phyloP scores from a whole-genome alignment of 163 green algal species.

The Prototheca wickerhamii region DNA sequence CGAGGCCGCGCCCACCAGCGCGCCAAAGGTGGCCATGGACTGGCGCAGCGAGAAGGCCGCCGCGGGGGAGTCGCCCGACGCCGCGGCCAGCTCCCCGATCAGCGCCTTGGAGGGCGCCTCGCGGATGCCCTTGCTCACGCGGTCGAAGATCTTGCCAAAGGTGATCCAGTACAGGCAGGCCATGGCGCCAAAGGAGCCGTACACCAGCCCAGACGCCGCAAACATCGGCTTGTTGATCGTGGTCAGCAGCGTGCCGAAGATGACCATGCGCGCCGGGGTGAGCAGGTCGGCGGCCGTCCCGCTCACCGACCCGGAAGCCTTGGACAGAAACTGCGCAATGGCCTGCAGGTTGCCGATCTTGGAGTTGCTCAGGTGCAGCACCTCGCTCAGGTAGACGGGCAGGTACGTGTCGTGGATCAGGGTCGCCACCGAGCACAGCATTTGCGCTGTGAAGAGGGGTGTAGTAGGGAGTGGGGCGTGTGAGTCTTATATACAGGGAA shows the following conservation, averaged over 20 bases:
- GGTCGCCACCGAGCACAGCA: conserved; percentile 75
- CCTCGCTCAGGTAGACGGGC: conserved; percentile 78
- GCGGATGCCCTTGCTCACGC: conserved; percentile 71
- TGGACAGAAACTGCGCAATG: conserved; percentile 70
- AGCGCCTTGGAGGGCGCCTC: conserved; percentile 77
- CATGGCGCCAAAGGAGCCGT: conserved; percentile 45
- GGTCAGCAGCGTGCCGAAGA: conserved; percentile 72
- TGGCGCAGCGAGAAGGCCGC: conserved; percentile 68
- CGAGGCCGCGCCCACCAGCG: conserved; percentile 54
- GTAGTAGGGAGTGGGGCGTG: not conserved
- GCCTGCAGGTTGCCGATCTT: conserved; percentile 80
- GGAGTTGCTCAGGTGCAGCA: conserved; percentile 67
- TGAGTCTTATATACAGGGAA: too few relatives aligned
- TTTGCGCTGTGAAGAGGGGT: conserved; percentile 32
- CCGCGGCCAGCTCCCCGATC: conserved; percentile 64
- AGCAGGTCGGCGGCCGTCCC: conserved; percentile 69
- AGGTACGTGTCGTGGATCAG: conserved; percentile 86
- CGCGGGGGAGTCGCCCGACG: conserved; percentile 58
- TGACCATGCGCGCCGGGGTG: conserved; percentile 52
- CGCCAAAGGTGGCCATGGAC: conserved; percentile 62
- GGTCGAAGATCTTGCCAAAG: conserved; percentile 43
- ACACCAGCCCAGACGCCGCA: conserved; percentile 50
- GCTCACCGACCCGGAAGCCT: conserved; percentile 62
- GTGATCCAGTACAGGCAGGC: conserved; percentile 63
- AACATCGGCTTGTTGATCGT: conserved; percentile 84